Conservation (phyloP, 768 basidiomycete genomes). For the Amanita phalloides region DNA sequence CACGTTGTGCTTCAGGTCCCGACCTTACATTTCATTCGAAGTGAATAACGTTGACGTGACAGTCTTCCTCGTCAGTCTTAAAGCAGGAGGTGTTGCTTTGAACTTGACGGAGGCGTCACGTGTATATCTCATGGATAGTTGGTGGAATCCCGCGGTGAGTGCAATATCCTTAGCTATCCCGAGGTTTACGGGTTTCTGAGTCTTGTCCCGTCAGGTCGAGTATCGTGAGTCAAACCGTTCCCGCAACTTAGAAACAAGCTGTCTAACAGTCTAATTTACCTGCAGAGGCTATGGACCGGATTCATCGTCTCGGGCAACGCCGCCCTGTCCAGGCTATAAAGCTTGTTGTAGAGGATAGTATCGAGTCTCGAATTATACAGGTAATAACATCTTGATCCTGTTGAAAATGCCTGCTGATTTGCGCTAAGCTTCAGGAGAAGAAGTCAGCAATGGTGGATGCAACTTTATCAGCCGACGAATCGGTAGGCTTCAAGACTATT, state of each 20-base stretch:
- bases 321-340: constrained; percentile 92
- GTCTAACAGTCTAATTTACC: background rate
- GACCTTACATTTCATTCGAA: constrained; percentile 14
- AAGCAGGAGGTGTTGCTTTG: constrained; percentile 90
- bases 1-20: background rate
- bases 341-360: constrained; percentile 90
- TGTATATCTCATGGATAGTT: constrained; percentile 94
- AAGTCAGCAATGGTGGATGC: constrained; percentile 94
- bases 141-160: constrained; percentile 95
- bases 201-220: constrained; percentile 41
- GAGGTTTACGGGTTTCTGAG: background rate
- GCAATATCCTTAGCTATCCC: background rate
- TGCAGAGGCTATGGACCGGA: constrained; percentile 93
- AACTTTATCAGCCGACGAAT: constrained; percentile 73
- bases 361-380: constrained; percentile 91
- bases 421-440: constrained; percentile 78
- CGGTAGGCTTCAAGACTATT: constrained; percentile 29
- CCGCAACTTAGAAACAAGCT: background rate
- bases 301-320: constrained; percentile 91
- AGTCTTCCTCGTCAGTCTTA: constrained; percentile 94
- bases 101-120: constrained; percentile 88
- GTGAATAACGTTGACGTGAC: constrained; percentile 92
- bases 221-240: constrained; percentile 49
- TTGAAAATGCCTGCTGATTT: background rate
- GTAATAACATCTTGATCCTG: constrained; percentile 19